A percentile compares a stretch with the other conserved stretches of the same genome.
Conservation (phyloP, 192 early-diverging fungal species). For the Linnemannia exigua region DNA sequence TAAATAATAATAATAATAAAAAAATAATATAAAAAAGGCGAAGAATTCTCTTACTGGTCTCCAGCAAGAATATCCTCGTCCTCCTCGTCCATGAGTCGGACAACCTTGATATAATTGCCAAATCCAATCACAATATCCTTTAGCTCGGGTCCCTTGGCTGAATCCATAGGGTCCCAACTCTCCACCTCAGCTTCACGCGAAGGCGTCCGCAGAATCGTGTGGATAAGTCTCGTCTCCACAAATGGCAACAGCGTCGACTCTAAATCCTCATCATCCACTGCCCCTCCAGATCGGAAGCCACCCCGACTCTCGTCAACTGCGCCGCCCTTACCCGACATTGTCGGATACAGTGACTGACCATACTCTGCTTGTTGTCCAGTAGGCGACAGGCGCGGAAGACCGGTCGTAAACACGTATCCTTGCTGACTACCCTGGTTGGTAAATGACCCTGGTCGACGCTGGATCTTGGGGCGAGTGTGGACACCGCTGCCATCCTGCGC, state of each 20-base stretch:
- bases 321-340: conserved; percentile 1
- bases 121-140: conserved; percentile 47
- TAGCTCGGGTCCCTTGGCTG: conserved; percentile 7
- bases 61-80: conserved; percentile 22
- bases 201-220: conserved; percentile 6
- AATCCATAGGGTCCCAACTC: not conserved
- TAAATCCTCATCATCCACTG: not conserved
- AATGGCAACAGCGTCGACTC: conserved; percentile 39
- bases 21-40: conserved; percentile 1
- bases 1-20: not conserved
- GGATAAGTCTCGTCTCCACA: conserved; percentile 40
- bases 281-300: not conserved
- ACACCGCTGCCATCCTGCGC: not conserved
- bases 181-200: not conserved
- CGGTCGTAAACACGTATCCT: conserved; percentile 26
- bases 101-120: conserved; percentile 53
- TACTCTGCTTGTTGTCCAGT: not conserved
- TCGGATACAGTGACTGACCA: conserved; percentile 6
- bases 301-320: not conserved
- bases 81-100: conserved; percentile 38
- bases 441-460: conserved; percentile 37
- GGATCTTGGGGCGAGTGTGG: conserved; percentile 24
- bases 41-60: conserved; percentile 5
- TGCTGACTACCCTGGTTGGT: conserved; percentile 15
- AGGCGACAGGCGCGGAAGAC: not conserved